These are phyloP conservation scores for Akanthomyces dipterigenus DNA, from an alignment of 2,329 filamentous ascomycete genomes.

Conservation along the genomic window DNA sequence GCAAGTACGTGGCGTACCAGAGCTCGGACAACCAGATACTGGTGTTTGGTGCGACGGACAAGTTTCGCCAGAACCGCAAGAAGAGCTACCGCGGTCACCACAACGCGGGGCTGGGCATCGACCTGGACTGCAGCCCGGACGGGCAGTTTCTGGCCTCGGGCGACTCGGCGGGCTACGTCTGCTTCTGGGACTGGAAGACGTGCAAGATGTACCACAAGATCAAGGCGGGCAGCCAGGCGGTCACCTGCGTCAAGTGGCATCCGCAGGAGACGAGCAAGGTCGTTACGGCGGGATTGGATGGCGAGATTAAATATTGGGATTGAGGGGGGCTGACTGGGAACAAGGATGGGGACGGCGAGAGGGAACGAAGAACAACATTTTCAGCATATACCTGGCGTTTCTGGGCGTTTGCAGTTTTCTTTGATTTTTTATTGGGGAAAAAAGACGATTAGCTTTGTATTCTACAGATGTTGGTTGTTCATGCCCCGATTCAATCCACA, in stretches of 20 bases:
- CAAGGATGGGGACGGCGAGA: too few relatives aligned
- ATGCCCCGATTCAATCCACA: not conserved
- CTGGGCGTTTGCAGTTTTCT: conserved; percentile 8
- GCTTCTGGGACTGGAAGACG: conserved; percentile 99
- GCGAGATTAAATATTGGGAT: conserved; percentile 89
- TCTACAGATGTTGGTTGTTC: not conserved
- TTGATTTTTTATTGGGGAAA: not conserved
- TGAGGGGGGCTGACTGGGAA: conserved; percentile 44
- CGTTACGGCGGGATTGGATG: conserved; percentile 82
- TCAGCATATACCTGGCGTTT: conserved; percentile 9
- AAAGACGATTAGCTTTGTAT: not conserved
- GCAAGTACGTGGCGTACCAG: conserved; percentile 93
- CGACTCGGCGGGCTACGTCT: conserved; percentile 82
- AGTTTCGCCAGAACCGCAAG: conserved; percentile 95
- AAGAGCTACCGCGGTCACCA: conserved; percentile 96
- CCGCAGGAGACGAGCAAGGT: conserved; percentile 96
- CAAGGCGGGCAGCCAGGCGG: conserved; percentile 70
- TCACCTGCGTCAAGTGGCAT: conserved; percentile 91
- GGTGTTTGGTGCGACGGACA: conserved; percentile 89
- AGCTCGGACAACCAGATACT: conserved; percentile 93
- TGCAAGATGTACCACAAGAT: conserved; percentile 99
- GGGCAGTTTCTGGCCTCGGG: conserved; percentile 85
- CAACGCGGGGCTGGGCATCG: conserved; percentile 87
- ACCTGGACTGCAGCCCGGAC: conserved; percentile 81
- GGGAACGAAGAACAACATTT: not conserved